These are phyloP conservation scores for Pseudonitzschia pungens DNA, from an alignment of 108 stramenopile genomes.

Conservation along the genomic window DNA sequence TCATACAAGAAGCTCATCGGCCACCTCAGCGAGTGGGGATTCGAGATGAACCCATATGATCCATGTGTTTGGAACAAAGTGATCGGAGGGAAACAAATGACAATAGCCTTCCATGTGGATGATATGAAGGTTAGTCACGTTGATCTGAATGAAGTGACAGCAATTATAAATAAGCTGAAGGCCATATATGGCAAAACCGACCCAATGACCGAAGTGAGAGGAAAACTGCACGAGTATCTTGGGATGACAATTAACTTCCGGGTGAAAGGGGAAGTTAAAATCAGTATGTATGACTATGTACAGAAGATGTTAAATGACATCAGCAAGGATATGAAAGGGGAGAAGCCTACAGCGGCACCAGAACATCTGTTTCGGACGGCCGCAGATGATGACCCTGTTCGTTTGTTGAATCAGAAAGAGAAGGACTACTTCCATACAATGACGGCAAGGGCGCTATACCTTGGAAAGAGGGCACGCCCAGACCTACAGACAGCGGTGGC, in stretches of 20 bases:
- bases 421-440: conserved; percentile 31
- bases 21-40: conserved; percentile 23
- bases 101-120: conserved; percentile 45
- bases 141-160: conserved; percentile 15
- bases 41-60: conserved; percentile 37
- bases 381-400: conserved; percentile 16
- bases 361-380: conserved; percentile 29
- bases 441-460: conserved; percentile 36
- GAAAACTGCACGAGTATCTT: conserved; percentile 38
- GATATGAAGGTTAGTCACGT: conserved; percentile 46
- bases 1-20: conserved; percentile 23
- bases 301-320: conserved; percentile 28
- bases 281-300: conserved; percentile 36
- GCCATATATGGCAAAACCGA: conserved; percentile 17
- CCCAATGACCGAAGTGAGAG: background rate
- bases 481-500: conserved; percentile 38
- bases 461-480: conserved; percentile 29
- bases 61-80: conserved; percentile 35
- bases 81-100: conserved; percentile 35
- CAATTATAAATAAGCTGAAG: conserved; percentile 9
- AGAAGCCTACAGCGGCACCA: conserved; percentile 17
- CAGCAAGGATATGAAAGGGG: conserved; percentile 17
- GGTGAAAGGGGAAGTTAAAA: conserved; percentile 29
- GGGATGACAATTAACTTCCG: conserved; percentile 9
- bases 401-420: background rate